Conservation (phyloP, 140 eudicot genomes). For the Ambrosia hybrid region DNA sequence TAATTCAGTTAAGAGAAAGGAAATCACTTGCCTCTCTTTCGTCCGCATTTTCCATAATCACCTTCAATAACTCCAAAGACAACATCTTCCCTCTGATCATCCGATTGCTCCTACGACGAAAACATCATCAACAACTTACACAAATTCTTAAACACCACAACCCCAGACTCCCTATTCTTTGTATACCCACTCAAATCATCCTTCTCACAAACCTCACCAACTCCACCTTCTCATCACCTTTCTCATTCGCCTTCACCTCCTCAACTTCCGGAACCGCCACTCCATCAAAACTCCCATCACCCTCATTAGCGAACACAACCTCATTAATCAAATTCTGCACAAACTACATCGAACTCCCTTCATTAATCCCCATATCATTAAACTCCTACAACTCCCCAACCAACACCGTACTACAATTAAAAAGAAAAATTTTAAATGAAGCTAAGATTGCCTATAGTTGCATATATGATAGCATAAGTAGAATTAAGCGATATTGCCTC, state of each 20-base stretch:
- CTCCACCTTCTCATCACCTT: constrained; percentile 29
- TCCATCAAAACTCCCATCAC: constrained; percentile 36
- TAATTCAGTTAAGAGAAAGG: not conserved
- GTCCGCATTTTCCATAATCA: constrained; percentile 80
- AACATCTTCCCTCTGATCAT: constrained; percentile 90
- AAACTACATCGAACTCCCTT: constrained; percentile 83
- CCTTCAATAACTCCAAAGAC: constrained; percentile 88
- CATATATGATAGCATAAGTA: too few relatives aligned
- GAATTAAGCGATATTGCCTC: too few relatives aligned
- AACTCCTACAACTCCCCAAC: constrained; percentile 78
- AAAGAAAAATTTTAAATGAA: too few relatives aligned
- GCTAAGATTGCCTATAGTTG: too few relatives aligned
- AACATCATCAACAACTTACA: constrained; percentile 96
- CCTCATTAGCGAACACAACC: constrained; percentile 58
- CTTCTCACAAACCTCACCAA: constrained; percentile 33
- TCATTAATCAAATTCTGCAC: constrained; percentile 74
- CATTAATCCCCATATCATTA: constrained; percentile 81
- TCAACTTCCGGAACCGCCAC: constrained; percentile 8
- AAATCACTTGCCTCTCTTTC: constrained; percentile 69
- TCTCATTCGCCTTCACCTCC: constrained; percentile 27
- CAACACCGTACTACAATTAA: constrained; percentile 52
- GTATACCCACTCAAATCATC: constrained; percentile 50
- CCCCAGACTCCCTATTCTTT: constrained; percentile 81
- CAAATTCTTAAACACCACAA: constrained; percentile 78
- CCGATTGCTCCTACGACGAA: constrained; percentile 80